Base-by-base conservation (phyloP, 805 yeast species). In the Yarrowia divulgata region DNA sequence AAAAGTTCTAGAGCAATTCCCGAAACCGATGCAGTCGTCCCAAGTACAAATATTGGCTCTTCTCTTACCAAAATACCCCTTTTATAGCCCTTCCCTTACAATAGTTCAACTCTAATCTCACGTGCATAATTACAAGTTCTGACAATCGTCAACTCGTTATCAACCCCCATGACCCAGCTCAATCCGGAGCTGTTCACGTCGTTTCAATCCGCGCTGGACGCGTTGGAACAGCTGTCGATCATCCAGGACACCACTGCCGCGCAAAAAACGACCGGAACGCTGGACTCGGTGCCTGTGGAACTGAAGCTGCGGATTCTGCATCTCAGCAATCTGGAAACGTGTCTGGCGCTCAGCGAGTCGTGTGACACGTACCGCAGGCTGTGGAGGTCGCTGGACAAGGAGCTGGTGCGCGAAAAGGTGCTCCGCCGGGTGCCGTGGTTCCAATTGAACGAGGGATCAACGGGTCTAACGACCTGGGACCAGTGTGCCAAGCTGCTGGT, bases 171-270 rank as follows among this genome's bases (percentile, higher is more conserved):
- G 29, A 23, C 29, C 3, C 4, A 23, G 29, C n/a, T 45, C 48
- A 12, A 48, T 35, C 8, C 18, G 52, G 52, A 48, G 18, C 35
- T 48, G 52, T 48, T 48, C 18, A 29, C 52, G 35, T 48, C 35
- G 35, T 48, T 48, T 18, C 52, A 48, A 18, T 48, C 35, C 2
- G 52, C 18, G 35, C 35, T 48, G 52, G 35, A 29, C 35, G n/a
- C 18, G 5, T n/a, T 48, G 18, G 18, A 48, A 13, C 13, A 48
- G 18, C 52, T 48, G 13, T 29, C 52, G 5, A 23, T 46, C 16
- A 23, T 46, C 18, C 14, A 14, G 5, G 35, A 48, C 52, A 29
- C 52, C 3, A 48, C 29, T 3, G 4, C 35, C 7, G 52, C 18
- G 35, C 5, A 7, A 3, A 10, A 14, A 6, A 19, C n/a, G 8